Base-by-base conservation (phyloP, 768 basidiomycete genomes). In the Boletellus ananiceps region DNA sequence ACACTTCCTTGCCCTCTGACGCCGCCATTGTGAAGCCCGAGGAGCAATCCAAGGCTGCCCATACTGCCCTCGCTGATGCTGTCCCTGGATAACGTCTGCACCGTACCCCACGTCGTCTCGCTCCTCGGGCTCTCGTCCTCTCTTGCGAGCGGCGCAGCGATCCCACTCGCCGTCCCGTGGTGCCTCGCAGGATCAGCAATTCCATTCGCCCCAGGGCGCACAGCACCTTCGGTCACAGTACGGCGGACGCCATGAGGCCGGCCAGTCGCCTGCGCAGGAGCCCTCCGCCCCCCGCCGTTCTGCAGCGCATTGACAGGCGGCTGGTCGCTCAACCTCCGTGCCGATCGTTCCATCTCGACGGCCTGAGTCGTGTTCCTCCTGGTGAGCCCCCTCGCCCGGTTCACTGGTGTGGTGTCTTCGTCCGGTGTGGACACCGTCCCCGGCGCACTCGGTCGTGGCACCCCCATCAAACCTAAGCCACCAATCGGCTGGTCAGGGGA, bases 31-130 rank as follows among this genome's bases (percentile, higher is more conserved):
- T 66, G 66, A 9, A 66, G 60, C 8, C 68, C 66, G 15, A 67
- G 27, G 18, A 69, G 61, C 32, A 55, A 16, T 1, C 66, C 63
- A 16, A 69, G 61, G 19, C 67, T 66, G 40, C 47, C 34, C 57
- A 68, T 57, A 19, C 64, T 64, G 12, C 55, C 57, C 21, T 52
- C 61, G 32, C 51, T 52, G 37, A 57, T 34, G 44, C 54, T 57
- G 36, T 44, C 44, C 32, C 36, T 19, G 56, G 65, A 57, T 14
- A 56, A 46, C 2, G 69, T 60, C 6, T 55, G 60, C 2, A 68
- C 58, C n/a, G 68, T 69, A 34, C 68, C 68, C 68, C 68, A 69
- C 2, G 68, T 69, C 15, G 68, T 67, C 50, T 63, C 66, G 50
- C 66, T 69, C 46, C 66, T 56, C 9, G 66, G 67, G 8, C 65